Conservation (phyloP, 352 stramenopile genomes). For the Salisapilia sapeloensis region DNA sequence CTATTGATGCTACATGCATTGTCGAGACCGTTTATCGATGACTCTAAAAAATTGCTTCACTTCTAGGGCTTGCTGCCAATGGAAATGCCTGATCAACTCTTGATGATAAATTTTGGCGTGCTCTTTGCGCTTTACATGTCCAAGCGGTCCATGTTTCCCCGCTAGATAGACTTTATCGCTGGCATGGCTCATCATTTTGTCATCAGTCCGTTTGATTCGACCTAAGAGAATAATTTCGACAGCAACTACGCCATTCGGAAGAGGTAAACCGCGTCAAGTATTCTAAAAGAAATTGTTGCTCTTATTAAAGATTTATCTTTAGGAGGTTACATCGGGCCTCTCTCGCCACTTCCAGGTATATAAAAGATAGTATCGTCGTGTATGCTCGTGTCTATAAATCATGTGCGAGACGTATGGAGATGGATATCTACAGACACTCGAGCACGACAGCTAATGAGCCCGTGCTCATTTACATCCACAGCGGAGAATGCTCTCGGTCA, state of each 20-base stretch:
- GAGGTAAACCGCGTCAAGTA: constrained; percentile 12
- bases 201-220: constrained; percentile 16
- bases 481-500: constrained; percentile 41
- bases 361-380: constrained; percentile 15
- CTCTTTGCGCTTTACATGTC: constrained; percentile 16
- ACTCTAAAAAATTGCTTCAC: constrained; percentile 17
- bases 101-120: constrained; percentile 17
- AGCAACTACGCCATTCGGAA: constrained; percentile 20
- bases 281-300: constrained; percentile 10
- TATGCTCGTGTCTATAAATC: constrained; percentile 40
- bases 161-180: constrained; percentile 24
- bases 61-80: constrained; percentile 19
- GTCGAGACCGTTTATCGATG: constrained; percentile 1
- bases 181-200: constrained; percentile 25
- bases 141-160: constrained; percentile 25
- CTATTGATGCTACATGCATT: constrained; percentile 1
- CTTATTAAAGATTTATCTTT: constrained; percentile 20
- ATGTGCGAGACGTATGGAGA: constrained; percentile 23
- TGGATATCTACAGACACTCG: constrained; percentile 43
- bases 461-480: constrained; percentile 51
- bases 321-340: constrained; percentile 29
- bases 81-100: constrained; percentile 30
- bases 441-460: constrained; percentile 19
- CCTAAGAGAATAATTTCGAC: constrained; percentile 22
- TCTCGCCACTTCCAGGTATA: constrained; percentile 27